These are phyloP conservation scores for Plasmodium gonderi DNA, from an alignment of 169 alveolate species.

Conservation along the genomic window DNA sequence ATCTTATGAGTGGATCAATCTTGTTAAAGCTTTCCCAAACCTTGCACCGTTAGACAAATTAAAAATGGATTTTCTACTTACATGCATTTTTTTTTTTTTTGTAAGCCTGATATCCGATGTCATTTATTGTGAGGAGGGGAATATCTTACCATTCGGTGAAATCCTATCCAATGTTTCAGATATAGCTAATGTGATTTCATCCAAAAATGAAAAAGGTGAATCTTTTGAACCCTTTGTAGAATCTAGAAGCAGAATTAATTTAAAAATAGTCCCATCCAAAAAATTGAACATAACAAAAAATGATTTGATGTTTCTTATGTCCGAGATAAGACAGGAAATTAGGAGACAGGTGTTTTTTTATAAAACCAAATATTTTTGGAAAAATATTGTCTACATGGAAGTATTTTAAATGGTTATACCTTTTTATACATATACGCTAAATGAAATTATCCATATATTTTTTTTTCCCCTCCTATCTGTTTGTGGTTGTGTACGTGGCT, in stretches of 20 bases:
- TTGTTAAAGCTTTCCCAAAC: neutral
- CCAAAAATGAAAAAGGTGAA: constrained; percentile 2
- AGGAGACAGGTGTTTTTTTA: constrained; percentile 53
- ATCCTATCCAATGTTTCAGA: constrained; percentile 60
- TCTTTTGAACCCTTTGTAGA: neutral
- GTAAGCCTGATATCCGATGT: neutral
- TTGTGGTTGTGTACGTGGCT: neutral
- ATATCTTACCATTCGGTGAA: constrained; percentile 66
- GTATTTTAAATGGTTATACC: neutral
- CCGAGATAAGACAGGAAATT: constrained; percentile 64
- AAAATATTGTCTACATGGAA: too few relatives aligned
- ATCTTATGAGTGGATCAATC: neutral
- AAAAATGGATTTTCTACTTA: neutral
- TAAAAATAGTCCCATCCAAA: constrained; percentile 73
- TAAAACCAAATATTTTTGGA: too few relatives aligned
- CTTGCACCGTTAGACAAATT: neutral
- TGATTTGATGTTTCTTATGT: constrained; percentile 54
- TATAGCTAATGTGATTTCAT: constrained; percentile 41
- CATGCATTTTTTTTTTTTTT: neutral
- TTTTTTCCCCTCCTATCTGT: neutral
- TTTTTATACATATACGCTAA: neutral
- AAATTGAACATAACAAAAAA: constrained; percentile 41
- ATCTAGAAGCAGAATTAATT: constrained; percentile 21
- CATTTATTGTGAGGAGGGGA: constrained; percentile 32
- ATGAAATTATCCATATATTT: too few relatives aligned